Evolutionary conservation across 176 grass and related monocot species (phyloP), one percentile per base, ranked within the genome.

Genomic region (Avena atlantica): DNA sequence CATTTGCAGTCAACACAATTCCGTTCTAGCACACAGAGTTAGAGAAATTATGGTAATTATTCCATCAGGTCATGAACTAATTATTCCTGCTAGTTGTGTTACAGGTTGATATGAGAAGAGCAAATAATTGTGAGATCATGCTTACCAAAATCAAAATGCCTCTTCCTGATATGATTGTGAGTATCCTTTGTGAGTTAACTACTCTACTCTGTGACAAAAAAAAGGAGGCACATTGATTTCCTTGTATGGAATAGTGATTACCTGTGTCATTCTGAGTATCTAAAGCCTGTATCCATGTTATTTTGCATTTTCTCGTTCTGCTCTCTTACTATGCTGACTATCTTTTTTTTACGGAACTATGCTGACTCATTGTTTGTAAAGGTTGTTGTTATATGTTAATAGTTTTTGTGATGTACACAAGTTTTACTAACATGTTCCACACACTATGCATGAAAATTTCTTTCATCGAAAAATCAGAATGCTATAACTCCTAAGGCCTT

Each of bases 131-230:
- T 60, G 96, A 98, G 85, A 98, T 98, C 61, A 98, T 98, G 96
- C 93, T 98, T 91, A 96, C 96, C 21, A 98, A 98, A 89, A 92
- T 98, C 83, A 98, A 98, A 88, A 98, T 98, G 96, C 96, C 96
- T 80, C 96, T 98, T 87, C 94, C 96, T 76, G 93, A 94, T 88
- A 96, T 98, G 96, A 95, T 98, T 85, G 96, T 98, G 85, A 94
- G 93, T 94, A 88, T 79, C 82, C 42, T 86, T 55, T 88, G 69
- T 59, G 58, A 48, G 31, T 79, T 76, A 76, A 76, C 63, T 19
- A 29, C 17, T 82, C 23, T 50, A 53, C 74, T 55, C 6, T 68
- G 2, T 66, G 83, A 76, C 24, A 29, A 14, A 81, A 74, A 74
- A 76, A 64, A 73, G 20, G 36, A 78, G 65, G 55, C 24, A 83